Evolutionary conservation across 495 filamentous ascomycete species (phyloP).

Genomic region (Immersiella caudata): DNA sequence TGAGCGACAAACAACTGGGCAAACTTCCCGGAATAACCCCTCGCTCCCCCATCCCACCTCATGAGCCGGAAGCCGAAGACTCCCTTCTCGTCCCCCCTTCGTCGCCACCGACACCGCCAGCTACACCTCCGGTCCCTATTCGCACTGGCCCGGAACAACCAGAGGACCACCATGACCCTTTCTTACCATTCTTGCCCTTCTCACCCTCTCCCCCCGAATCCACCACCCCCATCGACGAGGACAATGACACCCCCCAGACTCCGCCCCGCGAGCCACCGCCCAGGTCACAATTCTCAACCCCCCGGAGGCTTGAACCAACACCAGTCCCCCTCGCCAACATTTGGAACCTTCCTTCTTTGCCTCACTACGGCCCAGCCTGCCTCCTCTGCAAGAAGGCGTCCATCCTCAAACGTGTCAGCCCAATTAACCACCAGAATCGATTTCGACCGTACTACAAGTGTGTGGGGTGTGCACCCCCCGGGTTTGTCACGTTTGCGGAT

Average conservation of each 20-base stretch:
- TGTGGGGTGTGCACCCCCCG: background rate
- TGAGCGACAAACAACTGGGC: too few relatives aligned
- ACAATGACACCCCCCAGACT: background rate
- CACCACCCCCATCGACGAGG: background rate
- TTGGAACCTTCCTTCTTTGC: background rate
- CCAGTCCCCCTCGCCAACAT: background rate
- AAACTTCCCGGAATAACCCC: background rate
- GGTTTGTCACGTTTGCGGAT: slow-evolving; percentile 4
- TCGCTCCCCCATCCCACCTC: background rate
- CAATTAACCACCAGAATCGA: background rate
- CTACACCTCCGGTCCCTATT: too few relatives aligned
- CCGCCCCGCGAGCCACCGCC: background rate
- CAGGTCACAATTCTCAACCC: background rate
- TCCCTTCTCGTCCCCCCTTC: background rate
- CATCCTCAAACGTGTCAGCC: background rate
- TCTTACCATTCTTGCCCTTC: too few relatives aligned
- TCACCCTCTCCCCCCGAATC: background rate
- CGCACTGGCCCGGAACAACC: too few relatives aligned
- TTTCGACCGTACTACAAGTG: background rate
- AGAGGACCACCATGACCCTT: too few relatives aligned
- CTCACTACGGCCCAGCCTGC: background rate
- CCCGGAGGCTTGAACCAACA: background rate
- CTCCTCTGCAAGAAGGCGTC: background rate
- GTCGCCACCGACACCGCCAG: background rate
- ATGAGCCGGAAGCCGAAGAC: background rate